A percentile compares a stretch with the other conserved stretches of the same genome.
These are phyloP conservation scores for Leishmania lainsoni DNA, from an alignment of 208 protist genomes.

Conservation along the genomic window DNA sequence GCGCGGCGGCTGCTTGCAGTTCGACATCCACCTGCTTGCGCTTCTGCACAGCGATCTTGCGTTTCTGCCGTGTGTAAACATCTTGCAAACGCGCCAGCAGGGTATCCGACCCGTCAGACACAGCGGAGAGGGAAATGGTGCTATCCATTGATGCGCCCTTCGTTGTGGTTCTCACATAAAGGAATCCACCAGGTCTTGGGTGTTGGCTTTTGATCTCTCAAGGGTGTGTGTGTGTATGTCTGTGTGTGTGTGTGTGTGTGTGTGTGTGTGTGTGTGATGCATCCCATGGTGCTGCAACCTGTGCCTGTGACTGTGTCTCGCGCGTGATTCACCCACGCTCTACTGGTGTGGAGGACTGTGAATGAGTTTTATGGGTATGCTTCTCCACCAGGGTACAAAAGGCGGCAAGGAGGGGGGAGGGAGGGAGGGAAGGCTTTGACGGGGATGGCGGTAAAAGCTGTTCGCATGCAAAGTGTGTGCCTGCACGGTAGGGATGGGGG, in stretches of 20 bases:
- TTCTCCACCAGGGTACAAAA: not conserved
- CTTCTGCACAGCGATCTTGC: constrained; percentile 36
- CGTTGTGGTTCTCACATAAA: not conserved
- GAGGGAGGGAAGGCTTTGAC: not conserved
- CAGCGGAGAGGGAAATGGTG: not conserved
- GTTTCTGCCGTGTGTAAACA: constrained; percentile 54
- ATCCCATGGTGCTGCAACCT: not conserved
- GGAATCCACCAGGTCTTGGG: not conserved
- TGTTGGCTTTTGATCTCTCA: too few species aligned
- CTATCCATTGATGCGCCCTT: not conserved
- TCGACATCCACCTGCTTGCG: constrained; percentile 48
- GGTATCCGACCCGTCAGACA: constrained; percentile 10
- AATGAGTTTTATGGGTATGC: not conserved
- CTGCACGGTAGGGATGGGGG: too few species aligned
- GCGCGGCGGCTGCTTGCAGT: constrained; percentile 36
- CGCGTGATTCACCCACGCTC: not conserved
- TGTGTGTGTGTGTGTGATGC: not conserved
- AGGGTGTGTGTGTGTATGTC: too few species aligned
- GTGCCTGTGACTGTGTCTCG: not conserved
- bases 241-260: not conserved
- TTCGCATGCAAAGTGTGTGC: not conserved
- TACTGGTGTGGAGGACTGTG: not conserved
- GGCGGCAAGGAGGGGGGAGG: not conserved
- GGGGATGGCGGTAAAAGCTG: too few species aligned
- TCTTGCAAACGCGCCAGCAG: constrained; percentile 49